Percentiles rank a stretch among this genome's conserved stretches.
phyloP scores from a whole-genome alignment of 345 rosid species.

The Eucalyptus rudis region DNA sequence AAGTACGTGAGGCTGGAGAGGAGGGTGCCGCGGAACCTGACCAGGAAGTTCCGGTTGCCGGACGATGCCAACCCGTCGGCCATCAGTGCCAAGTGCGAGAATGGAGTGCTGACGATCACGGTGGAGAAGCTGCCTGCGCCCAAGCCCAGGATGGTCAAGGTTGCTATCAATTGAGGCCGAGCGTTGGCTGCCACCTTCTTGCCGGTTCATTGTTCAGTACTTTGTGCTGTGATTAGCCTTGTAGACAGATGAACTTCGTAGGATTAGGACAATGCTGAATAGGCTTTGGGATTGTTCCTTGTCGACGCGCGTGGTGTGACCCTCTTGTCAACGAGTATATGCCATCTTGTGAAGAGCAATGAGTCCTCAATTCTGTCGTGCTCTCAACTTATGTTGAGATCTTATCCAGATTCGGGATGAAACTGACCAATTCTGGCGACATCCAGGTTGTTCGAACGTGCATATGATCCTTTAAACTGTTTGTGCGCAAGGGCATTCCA shows the following conservation, averaged over 20 bases:
- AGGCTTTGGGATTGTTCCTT: not conserved
- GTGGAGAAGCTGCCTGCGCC: conserved; percentile 49
- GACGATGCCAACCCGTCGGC: conserved; percentile 37
- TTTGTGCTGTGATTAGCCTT: not conserved
- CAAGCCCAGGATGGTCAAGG: conserved; percentile 37
- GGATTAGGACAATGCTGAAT: not conserved
- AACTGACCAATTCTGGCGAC: not conserved
- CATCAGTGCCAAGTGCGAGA: conserved; percentile 45
- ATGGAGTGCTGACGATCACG: conserved; percentile 40
- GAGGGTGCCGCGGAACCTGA: conserved; percentile 25
- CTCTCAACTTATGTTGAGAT: not conserved
- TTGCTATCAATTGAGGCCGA: conserved; percentile 27
- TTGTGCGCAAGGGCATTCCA: not conserved
- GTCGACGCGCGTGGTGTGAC: not conserved
- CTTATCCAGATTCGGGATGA: not conserved
- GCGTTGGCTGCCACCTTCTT: not conserved
- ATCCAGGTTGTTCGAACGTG: not conserved
- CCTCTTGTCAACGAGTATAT: not conserved
- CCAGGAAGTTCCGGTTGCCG: conserved; percentile 57
- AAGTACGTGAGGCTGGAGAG: conserved; percentile 54
- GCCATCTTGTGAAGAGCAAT: not conserved
- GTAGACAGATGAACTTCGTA: not conserved
- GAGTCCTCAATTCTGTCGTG: not conserved
- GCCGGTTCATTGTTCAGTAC: not conserved
- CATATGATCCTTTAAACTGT: not conserved